A percentile compares a stretch with the other conserved stretches of the same genome.
Conservation (phyloP, 2,329 filamentous ascomycete species). For the Dryadomyces sulphureus region DNA sequence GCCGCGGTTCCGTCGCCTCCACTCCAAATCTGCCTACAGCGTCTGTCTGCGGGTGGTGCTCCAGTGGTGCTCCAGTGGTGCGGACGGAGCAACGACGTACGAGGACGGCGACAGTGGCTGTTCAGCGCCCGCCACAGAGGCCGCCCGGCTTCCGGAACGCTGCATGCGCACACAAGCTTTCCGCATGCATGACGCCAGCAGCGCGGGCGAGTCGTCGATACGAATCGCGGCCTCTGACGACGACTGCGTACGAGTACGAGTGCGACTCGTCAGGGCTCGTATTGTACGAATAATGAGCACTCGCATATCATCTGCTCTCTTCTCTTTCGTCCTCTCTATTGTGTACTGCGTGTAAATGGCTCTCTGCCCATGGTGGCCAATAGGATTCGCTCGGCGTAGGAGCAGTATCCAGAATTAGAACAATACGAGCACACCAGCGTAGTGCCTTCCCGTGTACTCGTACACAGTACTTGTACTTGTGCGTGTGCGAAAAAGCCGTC, state of each 20-base stretch:
- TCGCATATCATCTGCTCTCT: no score
- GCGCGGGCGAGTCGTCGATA: not conserved
- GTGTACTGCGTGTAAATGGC: not conserved
- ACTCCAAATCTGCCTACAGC: not conserved
- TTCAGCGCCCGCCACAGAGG: no score
- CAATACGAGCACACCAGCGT: not conserved
- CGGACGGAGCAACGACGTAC: no score
- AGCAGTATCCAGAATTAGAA: slow-evolving; percentile 1
- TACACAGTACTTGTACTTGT: not conserved
- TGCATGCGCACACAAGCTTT: not conserved
- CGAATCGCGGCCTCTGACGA: no score
- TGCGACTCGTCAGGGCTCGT: not conserved
- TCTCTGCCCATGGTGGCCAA: not conserved
- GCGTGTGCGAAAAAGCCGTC: not conserved
- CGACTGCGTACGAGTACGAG: no score
- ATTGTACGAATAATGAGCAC: no score
- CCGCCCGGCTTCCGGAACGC: no score
- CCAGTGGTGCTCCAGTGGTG: not conserved
- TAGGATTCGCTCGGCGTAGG: not conserved
- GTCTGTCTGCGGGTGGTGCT: not conserved
- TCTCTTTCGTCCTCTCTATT: no score
- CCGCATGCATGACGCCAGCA: not conserved
- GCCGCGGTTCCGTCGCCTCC: not conserved
- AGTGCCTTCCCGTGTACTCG: not conserved
- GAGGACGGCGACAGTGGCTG: no score